A percentile compares a stretch with the other conserved stretches of the same genome.
These are phyloP conservation scores for Ustilago tritici DNA, from an alignment of 1,284 basidiomycete genomes.

Conservation along the genomic window DNA sequence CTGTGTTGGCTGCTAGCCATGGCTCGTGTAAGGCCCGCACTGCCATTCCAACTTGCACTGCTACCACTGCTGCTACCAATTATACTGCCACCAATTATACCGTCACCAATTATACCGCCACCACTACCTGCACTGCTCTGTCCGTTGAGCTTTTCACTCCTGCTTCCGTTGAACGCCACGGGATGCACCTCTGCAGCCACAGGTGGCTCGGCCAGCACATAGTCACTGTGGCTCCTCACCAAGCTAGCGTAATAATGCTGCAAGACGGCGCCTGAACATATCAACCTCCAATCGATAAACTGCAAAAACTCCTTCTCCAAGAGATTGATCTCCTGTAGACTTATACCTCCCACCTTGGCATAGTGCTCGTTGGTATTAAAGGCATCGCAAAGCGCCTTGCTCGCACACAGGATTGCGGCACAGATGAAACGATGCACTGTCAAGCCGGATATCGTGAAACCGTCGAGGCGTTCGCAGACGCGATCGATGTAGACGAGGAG, in stretches of 20 bases:
- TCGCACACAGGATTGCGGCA: constrained; percentile 66
- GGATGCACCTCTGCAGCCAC: neutral
- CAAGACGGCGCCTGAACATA: constrained; percentile 56
- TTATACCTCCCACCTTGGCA: constrained; percentile 67
- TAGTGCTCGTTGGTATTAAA: constrained; percentile 69
- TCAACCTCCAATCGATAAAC: constrained; percentile 68
- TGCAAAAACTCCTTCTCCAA: constrained; percentile 68
- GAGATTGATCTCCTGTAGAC: constrained; percentile 67
- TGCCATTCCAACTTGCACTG: constrained; percentile 5
- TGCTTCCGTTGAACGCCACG: neutral
- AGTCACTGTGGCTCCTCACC: constrained; percentile 57
- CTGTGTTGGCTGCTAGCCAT: constrained; percentile 33
- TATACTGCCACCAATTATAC: no score
- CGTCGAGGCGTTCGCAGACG: constrained; percentile 63
- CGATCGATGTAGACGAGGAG: constrained; percentile 69
- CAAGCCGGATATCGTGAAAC: constrained; percentile 68
- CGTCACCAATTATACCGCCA: neutral
- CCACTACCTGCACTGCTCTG: constrained; percentile 7
- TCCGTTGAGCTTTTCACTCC: neutral
- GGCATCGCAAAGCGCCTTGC: constrained; percentile 68
- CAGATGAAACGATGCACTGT: constrained; percentile 69
- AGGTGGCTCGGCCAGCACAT: constrained; percentile 22
- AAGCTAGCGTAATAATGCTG: constrained; percentile 68
- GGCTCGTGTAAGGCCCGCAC: constrained; percentile 3
- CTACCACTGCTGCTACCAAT: neutral